Percentiles rank a stretch among this genome's conserved stretches.
Evolutionary conservation across 176 grass and related monocot species (phyloP).

Genomic region (Chrysopogon serrulatus): DNA sequence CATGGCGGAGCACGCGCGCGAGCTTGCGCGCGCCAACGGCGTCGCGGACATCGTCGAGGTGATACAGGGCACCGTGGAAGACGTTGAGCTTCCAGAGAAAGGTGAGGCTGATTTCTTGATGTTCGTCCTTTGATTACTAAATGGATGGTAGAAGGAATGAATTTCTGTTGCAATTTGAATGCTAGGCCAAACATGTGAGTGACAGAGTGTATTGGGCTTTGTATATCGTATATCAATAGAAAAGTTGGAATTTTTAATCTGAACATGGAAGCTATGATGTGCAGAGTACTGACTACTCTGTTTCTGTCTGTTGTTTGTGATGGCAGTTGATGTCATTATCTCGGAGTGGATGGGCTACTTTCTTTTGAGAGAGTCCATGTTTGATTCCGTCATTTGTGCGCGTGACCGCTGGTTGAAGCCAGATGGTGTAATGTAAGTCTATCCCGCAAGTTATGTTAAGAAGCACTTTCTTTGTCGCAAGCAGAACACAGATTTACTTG

Average conservation of each 20-base stretch:
- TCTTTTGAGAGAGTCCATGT: constrained; percentile 95
- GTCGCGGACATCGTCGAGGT: constrained; percentile 76
- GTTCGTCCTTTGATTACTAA: neutral
- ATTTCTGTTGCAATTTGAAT: neutral
- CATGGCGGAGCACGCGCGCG: constrained; percentile 92
- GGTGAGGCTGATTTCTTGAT: constrained; percentile 33
- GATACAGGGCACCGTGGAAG: constrained; percentile 90
- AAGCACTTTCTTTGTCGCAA: neutral
- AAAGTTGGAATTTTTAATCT: neutral
- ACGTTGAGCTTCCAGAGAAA: constrained; percentile 80
- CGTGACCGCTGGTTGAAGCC: constrained; percentile 92
- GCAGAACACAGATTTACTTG: neutral
- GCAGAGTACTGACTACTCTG: neutral
- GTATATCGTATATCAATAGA: neutral
- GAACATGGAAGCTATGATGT: neutral
- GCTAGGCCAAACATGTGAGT: neutral
- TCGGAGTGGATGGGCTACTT: constrained; percentile 99
- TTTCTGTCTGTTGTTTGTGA: constrained; percentile 21
- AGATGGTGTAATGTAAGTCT: constrained; percentile 81
- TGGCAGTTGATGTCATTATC: constrained; percentile 90
- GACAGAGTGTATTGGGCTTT: neutral
- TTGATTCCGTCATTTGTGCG: constrained; percentile 95
- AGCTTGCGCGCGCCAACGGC: constrained; percentile 70
- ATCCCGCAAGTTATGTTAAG: neutral
- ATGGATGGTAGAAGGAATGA: neutral